A percentile compares a stretch with the other conserved stretches of the same genome.
These are phyloP conservation scores for Mycena crocata DNA, from an alignment of 768 basidiomycete species.

Conservation along the genomic window DNA sequence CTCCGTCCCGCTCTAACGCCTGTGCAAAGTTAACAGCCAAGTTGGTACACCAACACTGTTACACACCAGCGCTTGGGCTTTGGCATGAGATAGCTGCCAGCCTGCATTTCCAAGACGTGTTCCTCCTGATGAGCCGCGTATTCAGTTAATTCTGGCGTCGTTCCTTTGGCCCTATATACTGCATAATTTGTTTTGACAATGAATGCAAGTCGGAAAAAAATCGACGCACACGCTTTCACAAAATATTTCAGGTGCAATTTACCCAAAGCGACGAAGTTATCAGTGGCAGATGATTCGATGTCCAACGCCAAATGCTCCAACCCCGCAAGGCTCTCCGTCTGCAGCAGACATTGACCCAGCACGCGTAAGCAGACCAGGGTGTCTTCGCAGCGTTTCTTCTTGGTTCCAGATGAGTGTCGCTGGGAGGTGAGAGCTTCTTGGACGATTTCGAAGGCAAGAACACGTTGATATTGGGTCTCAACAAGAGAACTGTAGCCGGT, in stretches of 20 bases:
- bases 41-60: not conserved
- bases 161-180: not conserved
- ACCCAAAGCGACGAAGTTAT: not conserved
- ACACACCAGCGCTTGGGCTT: not conserved
- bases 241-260: not conserved
- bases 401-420: too few relatives aligned
- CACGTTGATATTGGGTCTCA: too few relatives aligned
- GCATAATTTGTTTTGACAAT: not conserved
- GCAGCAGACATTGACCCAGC: not conserved
- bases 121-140: not conserved
- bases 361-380: not conserved
- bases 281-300: not conserved
- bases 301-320: not conserved
- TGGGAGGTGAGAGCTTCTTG: too few relatives aligned
- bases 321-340: not conserved
- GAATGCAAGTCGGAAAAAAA: not conserved
- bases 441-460: too few relatives aligned
- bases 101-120: not conserved
- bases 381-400: not conserved
- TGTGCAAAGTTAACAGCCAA: not conserved
- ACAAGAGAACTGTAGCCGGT: too few relatives aligned
- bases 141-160: not conserved
- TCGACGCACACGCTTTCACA: not conserved
- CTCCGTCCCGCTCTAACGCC: not conserved
- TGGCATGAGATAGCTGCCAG: not conserved